Base-by-base conservation (phyloP, 148 eudicot species). In the Chenopodium berlandieri region DNA sequence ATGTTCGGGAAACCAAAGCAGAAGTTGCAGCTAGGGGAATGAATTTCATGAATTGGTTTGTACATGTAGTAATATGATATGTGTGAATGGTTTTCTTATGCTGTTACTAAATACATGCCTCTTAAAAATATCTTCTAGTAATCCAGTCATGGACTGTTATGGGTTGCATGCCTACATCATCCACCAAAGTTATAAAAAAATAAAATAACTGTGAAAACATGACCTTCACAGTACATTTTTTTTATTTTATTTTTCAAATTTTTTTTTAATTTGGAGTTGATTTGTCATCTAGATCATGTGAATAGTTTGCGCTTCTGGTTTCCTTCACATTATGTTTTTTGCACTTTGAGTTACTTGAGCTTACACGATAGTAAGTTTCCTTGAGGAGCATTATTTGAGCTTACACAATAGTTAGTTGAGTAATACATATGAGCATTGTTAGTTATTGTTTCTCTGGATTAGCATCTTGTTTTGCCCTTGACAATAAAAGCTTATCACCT, bases 1-100 rank as follows among this genome's bases (percentile, higher is more conserved):
- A 90, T 83, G 85, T 88, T 60, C 88, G 99, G 74, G 99, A 95
- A 90, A 93, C 94, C 63, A 90, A 83, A 80, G 91, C 91, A 77
- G 99, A 92, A 88, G 84, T 95, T 85, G 95, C 93, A 58, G 91
- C 84, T 50, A 88, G 99, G 81, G 99, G 99, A 85, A 81, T 88
- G 86, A 85, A 89, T 75, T 95, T 95, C 83, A 47, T 95, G 81
- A 90, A 93, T 82, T 95, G 99, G 99, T 91, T 72, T 87, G 80
- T 84, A 46, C 78, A 68, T 71, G 70, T 62, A 48, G 71, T 47
- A 47, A 4, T 20, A 12, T 50, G 22, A 27, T 27, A 27, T 27
- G 27, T 27, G 27, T 0, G 27, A 27, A 27, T 27, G 27, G 27
- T 82, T 46, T 46, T 4, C 52, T 40, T 67, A 13, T 22, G 31